Conservation (phyloP, 257 asterid genomes). For the Primulina tabacum region DNA sequence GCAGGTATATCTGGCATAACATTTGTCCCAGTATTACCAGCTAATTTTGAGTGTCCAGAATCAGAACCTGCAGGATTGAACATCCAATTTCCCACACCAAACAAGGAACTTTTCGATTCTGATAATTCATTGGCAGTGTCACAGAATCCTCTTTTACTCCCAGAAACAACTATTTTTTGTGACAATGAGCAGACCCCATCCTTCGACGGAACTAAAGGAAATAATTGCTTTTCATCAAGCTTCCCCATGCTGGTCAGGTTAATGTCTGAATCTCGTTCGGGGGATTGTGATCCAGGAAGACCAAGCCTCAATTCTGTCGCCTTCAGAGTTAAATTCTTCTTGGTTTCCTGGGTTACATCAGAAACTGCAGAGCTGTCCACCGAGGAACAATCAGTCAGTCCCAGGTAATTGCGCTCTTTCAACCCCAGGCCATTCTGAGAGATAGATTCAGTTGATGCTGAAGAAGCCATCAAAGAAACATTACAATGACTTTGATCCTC, state of each 20-base stretch:
- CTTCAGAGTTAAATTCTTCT: conserved; percentile 47
- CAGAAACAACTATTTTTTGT: conserved; percentile 43
- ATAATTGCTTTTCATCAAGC: conserved; percentile 57
- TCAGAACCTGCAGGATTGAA: conserved; percentile 1
- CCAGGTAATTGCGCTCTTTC: conserved; percentile 69
- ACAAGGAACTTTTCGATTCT: not conserved
- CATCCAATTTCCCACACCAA: conserved; percentile 36
- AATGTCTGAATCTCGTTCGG: conserved; percentile 37
- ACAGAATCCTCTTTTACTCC: conserved; percentile 71
- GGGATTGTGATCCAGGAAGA: conserved; percentile 66
- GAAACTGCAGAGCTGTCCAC: conserved; percentile 60
- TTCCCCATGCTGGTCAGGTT: conserved; percentile 30
- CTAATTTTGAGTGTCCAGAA: conserved; percentile 18
- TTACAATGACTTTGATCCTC: conserved; percentile 49
- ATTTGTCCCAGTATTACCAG: conserved; percentile 11
- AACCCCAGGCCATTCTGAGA: conserved; percentile 39
- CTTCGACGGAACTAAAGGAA: conserved; percentile 52
- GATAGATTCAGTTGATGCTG: conserved; percentile 42
- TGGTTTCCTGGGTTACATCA: conserved; percentile 32
- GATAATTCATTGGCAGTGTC: conserved; percentile 54
- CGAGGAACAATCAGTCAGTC: conserved; percentile 64
- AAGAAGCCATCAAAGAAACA: conserved; percentile 48
- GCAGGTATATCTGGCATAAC: conserved; percentile 20
- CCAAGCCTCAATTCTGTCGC: conserved; percentile 74
- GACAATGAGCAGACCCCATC: conserved; percentile 29